Evolutionary conservation across 1,139 yeast genomes (phyloP).

Genomic region (Yamadazyma kanchanaburiensis): DNA sequence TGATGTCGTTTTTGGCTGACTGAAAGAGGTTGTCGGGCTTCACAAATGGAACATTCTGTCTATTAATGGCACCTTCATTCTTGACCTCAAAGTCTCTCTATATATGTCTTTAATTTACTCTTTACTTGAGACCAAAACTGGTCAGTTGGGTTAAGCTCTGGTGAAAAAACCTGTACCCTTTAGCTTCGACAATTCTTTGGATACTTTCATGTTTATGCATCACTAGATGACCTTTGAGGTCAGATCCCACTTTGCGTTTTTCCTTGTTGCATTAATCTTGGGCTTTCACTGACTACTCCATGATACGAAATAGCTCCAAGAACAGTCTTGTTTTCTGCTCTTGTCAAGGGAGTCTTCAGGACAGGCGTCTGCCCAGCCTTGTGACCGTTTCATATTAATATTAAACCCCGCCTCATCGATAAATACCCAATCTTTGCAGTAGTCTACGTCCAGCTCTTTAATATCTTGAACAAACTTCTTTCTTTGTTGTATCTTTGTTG

Average conservation of each 20-base stretch:
- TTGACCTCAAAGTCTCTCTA: conserved; percentile 7
- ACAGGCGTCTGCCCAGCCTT: conserved; percentile 8
- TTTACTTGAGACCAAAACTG: conserved; percentile 11
- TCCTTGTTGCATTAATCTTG: no score
- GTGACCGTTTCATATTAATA: conserved; percentile 10
- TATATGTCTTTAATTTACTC: conserved; percentile 8
- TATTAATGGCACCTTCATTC: conserved; percentile 11
- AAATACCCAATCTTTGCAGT: conserved; percentile 10
- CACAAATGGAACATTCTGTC: conserved; percentile 8
- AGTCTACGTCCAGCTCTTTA: background rate
- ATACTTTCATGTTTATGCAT: conserved; percentile 8
- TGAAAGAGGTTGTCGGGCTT: background rate
- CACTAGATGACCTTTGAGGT: conserved; percentile 39
- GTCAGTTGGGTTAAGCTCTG: conserved; percentile 11
- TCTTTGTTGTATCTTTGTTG: background rate
- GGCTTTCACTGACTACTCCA: no score
- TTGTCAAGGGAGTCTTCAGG: background rate
- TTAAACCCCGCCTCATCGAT: conserved; percentile 12
- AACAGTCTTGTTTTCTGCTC: no score
- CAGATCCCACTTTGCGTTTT: conserved; percentile 25
- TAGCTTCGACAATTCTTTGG: conserved; percentile 5
- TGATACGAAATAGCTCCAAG: conserved; percentile 4
- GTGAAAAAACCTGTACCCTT: conserved; percentile 12
- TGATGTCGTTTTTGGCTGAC: background rate
- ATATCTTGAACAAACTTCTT: background rate